Base-by-base conservation (phyloP, 1,139 yeast genomes). In the Lodderomyces theae region DNA sequence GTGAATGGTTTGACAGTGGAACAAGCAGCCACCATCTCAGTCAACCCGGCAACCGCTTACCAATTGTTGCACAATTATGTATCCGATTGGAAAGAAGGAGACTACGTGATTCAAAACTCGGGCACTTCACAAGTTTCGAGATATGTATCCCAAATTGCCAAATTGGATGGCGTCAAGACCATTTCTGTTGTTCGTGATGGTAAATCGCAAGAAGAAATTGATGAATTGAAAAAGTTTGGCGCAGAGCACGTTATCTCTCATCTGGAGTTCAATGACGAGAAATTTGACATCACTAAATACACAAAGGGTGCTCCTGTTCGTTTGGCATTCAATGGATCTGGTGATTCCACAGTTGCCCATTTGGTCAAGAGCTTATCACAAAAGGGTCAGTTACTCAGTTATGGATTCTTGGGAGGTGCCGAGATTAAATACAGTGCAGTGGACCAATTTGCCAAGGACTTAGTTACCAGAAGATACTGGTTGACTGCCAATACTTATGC, bases 391-490 rank as follows among this genome's bases (percentile, higher is more conserved):
- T 52, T 65, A 41, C 63, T 57, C 4, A 56, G 66, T 16, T 66
- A 57, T 51, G 72, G 72, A 4, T 51, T 49, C 7, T 34, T 53
- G 15, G 49, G 46, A 24, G 50, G 51, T 66, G 85, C 84, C 60
- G 95, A 96, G 0, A 49, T 58, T 19, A 41, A 36, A 16, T 53
- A 52, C 39, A 46, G 51, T 34, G 43, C 50, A 5, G 40, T 48
- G 13, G 38, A 46, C 3, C 60, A 56, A 33, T 50, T 90, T 48
- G 89, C 88, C 69, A 89, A 87, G 60, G 82, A 88, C 54, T 60
- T 90, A 43, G 79, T 82, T 17, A 80, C 88, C 31, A 77, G 76
- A 35, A 96, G 97, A 0, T 89, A 82, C 66, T 90, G 97, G 97
- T 77, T 89, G 40, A 84, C 96, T 8, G 81, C 74, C 31, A 83